phyloP scores from a whole-genome alignment of 768 basidiomycete genomes.

The Epithele typhae region DNA sequence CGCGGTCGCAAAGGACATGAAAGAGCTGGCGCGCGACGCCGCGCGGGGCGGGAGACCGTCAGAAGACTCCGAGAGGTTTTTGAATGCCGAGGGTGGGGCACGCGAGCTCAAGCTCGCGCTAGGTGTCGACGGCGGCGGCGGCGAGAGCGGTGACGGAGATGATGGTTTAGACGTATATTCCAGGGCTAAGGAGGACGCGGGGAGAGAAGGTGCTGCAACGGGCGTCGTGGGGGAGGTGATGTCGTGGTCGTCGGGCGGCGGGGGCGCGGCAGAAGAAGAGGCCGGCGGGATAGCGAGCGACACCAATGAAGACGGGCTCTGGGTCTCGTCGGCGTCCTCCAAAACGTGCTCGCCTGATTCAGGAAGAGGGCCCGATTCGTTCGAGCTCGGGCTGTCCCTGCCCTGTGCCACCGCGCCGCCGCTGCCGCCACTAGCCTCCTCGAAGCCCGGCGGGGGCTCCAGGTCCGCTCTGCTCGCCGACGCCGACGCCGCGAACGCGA shows the following conservation, averaged over 20 bases:
- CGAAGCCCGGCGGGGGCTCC: constrained; percentile 35
- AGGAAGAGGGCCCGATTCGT: neutral
- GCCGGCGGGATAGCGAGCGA: neutral
- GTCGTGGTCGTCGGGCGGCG: neutral
- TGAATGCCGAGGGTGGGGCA: constrained; percentile 13
- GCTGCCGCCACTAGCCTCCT: constrained; percentile 16
- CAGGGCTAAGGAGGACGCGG: neutral
- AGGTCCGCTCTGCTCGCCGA: constrained; percentile 41
- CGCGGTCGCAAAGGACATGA: constrained; percentile 23
- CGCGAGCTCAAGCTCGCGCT: neutral
- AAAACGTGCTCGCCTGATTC: neutral
- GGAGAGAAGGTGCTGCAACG: neutral
- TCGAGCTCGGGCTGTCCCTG: neutral
- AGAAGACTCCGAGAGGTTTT: neutral
- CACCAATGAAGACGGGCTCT: neutral
- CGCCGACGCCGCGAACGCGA: constrained; percentile 55
- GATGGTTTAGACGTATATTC: neutral
- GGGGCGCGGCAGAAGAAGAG: neutral
- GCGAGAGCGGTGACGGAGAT: neutral
- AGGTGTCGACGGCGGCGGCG: neutral
- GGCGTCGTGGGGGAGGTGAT: neutral
- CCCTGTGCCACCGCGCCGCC: neutral
- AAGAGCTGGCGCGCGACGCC: constrained; percentile 23
- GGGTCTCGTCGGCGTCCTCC: neutral
- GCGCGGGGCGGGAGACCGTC: constrained; percentile 12